A percentile compares a stretch with the other conserved stretches of the same genome.
phyloP scores from a whole-genome alignment of 352 stramenopile genomes.

The Phytophthora multivora region DNA sequence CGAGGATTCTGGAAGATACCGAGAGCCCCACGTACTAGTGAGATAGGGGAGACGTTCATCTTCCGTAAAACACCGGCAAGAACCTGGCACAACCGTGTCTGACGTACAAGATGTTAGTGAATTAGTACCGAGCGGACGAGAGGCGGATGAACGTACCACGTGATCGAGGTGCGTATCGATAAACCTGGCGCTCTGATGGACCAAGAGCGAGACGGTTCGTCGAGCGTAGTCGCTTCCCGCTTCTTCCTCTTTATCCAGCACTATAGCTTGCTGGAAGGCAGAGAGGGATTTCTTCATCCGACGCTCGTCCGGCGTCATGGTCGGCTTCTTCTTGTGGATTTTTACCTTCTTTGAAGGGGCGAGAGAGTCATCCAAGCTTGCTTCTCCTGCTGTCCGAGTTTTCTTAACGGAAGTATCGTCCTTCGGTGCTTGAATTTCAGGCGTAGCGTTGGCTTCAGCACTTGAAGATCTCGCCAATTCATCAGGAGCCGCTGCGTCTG shows the following conservation, averaged over 20 bases:
- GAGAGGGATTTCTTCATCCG: slow-evolving; percentile 26
- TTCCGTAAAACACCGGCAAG: slow-evolving; percentile 26
- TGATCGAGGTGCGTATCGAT: slow-evolving; percentile 26
- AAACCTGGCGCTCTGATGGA: slow-evolving; percentile 34
- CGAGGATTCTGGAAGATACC: slow-evolving; percentile 33
- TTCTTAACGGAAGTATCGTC: not conserved
- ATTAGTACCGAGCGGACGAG: not conserved
- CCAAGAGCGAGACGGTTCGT: slow-evolving; percentile 40
- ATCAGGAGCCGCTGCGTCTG: not conserved
- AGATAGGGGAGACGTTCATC: slow-evolving; percentile 24
- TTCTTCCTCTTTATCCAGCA: slow-evolving; percentile 33
- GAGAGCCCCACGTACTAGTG: slow-evolving; percentile 27
- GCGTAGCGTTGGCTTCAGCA: not conserved
- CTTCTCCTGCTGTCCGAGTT: slow-evolving; percentile 20
- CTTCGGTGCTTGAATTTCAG: not conserved
- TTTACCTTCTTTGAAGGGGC: slow-evolving; percentile 23
- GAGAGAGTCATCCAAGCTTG: slow-evolving; percentile 5
- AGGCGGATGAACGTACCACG: slow-evolving; percentile 28
- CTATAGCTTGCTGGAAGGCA: slow-evolving; percentile 37
- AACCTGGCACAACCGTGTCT: slow-evolving; percentile 32
- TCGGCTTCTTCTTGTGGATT: slow-evolving; percentile 11
- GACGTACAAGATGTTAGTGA: slow-evolving; percentile 1
- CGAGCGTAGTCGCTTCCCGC: slow-evolving; percentile 32
- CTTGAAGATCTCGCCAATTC: not conserved
- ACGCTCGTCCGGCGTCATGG: slow-evolving; percentile 18